Percentiles rank a stretch among this genome's conserved stretches.
These are phyloP conservation scores for Aspergillus vadensis DNA, from an alignment of 2,329 filamentous ascomycete species.

Conservation along the genomic window DNA sequence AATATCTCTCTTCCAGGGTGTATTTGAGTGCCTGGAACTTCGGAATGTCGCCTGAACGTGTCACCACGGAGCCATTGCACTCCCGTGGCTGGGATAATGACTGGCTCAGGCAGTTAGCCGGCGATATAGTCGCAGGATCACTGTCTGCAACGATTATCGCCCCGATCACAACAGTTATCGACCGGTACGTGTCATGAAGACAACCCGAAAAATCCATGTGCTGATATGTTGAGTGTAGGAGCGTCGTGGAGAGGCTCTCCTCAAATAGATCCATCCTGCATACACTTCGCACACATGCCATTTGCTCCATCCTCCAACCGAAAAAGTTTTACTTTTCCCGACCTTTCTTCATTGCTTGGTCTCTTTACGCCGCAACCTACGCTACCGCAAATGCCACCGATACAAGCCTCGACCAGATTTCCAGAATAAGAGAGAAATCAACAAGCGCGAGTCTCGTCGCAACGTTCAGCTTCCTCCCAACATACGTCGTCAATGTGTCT, in stretches of 20 bases:
- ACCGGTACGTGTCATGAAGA: constrained; percentile 21
- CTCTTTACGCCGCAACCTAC: constrained; percentile 81
- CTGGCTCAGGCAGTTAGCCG: constrained; percentile 16
- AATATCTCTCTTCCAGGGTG: not conserved
- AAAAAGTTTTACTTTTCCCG: constrained; percentile 37
- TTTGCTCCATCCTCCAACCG: constrained; percentile 25
- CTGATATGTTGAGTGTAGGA: constrained; percentile 13
- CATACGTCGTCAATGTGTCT: constrained; percentile 35
- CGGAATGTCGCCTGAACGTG: not conserved
- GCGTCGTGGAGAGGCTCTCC: constrained; percentile 29
- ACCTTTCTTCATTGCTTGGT: constrained; percentile 43
- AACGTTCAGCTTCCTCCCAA: constrained; percentile 65
- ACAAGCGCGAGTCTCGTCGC: constrained; percentile 52
- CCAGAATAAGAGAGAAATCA: not conserved
- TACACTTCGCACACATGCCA: constrained; percentile 24
- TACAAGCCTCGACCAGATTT: constrained; percentile 65
- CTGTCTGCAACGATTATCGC: constrained; percentile 29
- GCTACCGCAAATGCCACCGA: constrained; percentile 81
- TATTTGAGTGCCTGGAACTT: not conserved
- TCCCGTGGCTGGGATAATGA: not conserved
- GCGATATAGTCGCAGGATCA: constrained; percentile 29
- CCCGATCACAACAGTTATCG: constrained; percentile 32
- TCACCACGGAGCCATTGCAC: not conserved
- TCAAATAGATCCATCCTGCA: constrained; percentile 25
- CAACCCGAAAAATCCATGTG: not conserved